These are phyloP conservation scores for Calonectria leucothoes DNA, from an alignment of 2,329 filamentous ascomycete species.

Conservation along the genomic window DNA sequence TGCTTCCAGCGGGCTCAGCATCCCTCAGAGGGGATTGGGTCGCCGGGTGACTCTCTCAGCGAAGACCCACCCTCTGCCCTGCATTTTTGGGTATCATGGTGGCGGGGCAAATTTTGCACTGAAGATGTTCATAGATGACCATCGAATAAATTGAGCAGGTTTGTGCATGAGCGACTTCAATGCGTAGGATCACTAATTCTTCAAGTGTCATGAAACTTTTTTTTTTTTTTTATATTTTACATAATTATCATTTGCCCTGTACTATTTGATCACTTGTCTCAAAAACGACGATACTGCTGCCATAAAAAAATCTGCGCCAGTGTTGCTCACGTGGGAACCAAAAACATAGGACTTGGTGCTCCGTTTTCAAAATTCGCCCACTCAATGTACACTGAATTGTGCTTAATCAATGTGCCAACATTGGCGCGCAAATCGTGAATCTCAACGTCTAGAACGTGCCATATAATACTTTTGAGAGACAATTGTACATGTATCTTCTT, in stretches of 20 bases:
- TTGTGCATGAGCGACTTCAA: background rate
- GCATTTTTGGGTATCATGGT: slow-evolving; percentile 22
- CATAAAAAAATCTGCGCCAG: background rate
- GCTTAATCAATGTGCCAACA: background rate
- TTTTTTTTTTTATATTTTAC: background rate
- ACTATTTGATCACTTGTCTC: background rate
- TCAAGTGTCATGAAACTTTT: background rate
- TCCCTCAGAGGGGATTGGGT: slow-evolving; percentile 30
- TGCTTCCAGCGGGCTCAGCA: slow-evolving; percentile 37
- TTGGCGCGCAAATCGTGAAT: background rate
- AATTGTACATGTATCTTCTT: background rate
- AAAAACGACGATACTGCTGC: background rate
- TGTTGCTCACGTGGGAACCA: background rate
- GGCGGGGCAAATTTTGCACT: slow-evolving; percentile 21
- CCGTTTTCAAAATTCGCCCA: background rate
- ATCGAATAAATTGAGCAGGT: background rate
- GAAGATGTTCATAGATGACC: background rate
- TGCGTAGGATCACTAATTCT: background rate
- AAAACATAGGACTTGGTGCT: background rate
- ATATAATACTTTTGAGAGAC: background rate
- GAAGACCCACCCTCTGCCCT: slow-evolving; percentile 35
- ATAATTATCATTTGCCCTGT: background rate
- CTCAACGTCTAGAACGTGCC: background rate
- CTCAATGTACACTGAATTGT: background rate
- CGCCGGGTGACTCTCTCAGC: slow-evolving; percentile 37